These are phyloP conservation scores for Plenodomus tracheiphilus DNA, from an alignment of 2,329 filamentous ascomycete genomes.

Conservation along the genomic window DNA sequence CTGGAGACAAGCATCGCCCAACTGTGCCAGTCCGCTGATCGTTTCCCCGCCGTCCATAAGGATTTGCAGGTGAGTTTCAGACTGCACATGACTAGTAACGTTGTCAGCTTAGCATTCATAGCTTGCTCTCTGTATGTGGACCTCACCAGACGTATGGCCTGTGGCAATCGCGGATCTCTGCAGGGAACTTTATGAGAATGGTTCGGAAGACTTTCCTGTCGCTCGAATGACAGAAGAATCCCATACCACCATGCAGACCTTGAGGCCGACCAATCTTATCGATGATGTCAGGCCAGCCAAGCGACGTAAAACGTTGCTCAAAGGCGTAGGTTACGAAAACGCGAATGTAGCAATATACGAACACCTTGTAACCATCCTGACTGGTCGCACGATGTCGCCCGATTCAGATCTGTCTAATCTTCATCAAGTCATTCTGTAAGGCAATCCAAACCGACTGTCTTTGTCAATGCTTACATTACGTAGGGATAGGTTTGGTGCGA, in stretches of 20 bases:
- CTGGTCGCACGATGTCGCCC: slow-evolving; percentile 27
- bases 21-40: slow-evolving; percentile 23
- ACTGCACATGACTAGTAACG: not conserved
- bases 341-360: slow-evolving; percentile 18
- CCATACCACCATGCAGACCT: slow-evolving; percentile 13
- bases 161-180: slow-evolving; percentile 24
- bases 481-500: slow-evolving; percentile 29
- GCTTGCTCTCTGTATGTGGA: slow-evolving; percentile 42
- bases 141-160: slow-evolving; percentile 30
- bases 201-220: slow-evolving; percentile 24
- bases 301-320: slow-evolving; percentile 26
- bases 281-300: slow-evolving; percentile 33
- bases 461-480: not conserved
- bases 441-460: not conserved
- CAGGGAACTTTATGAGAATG: slow-evolving; percentile 24
- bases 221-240: slow-evolving; percentile 26
- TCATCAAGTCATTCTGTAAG: slow-evolving; percentile 33
- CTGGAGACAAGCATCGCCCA: slow-evolving; percentile 20
- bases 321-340: slow-evolving; percentile 11
- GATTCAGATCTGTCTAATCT: slow-evolving; percentile 25
- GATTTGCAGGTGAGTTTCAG: slow-evolving; percentile 37
- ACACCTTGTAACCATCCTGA: slow-evolving; percentile 24
- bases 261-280: slow-evolving; percentile 19
- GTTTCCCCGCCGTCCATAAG: slow-evolving; percentile 22
- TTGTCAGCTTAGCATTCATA: slow-evolving; percentile 15